These are phyloP conservation scores for Neoscytalidium dimidiatum DNA, from an alignment of 2,329 filamentous ascomycete genomes.

Conservation along the genomic window DNA sequence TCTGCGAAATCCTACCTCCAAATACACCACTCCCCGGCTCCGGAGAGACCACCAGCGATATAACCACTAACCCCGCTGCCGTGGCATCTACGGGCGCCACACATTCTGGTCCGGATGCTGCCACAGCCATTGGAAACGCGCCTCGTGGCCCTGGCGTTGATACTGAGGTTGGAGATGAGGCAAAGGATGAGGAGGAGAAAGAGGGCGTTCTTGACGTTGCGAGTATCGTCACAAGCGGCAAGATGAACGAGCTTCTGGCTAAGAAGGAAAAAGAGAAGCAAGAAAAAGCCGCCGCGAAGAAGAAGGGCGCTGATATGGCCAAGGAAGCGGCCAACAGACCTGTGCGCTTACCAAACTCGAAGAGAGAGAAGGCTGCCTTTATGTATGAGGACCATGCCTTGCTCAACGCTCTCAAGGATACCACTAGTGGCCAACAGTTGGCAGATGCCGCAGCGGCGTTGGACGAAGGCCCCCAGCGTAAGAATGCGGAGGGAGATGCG, in stretches of 20 bases:
- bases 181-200: constrained; percentile 54
- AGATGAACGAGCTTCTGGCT: constrained; percentile 78
- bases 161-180: constrained; percentile 56
- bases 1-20: constrained; percentile 61
- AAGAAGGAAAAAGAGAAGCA: constrained; percentile 81
- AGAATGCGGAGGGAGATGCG: constrained; percentile 34
- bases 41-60: constrained; percentile 26
- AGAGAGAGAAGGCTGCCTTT: constrained; percentile 69
- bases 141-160: constrained; percentile 57
- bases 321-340: constrained; percentile 64
- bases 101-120: constrained; percentile 46
- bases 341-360: constrained; percentile 68
- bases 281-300: constrained; percentile 62
- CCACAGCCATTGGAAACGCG: constrained; percentile 44
- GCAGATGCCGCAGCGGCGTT: constrained; percentile 56
- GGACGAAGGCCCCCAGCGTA: constrained; percentile 47
- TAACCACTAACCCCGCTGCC: constrained; percentile 55
- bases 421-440: constrained; percentile 49
- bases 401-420: constrained; percentile 55
- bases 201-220: constrained; percentile 83
- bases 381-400: constrained; percentile 69
- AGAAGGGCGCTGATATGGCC: constrained; percentile 49
- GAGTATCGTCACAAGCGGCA: constrained; percentile 79
- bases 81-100: constrained; percentile 57
- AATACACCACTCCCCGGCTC: constrained; percentile 56